These are phyloP conservation scores for Tuber melanosporum DNA, from an alignment of 495 filamentous ascomycete genomes.

Conservation along the genomic window DNA sequence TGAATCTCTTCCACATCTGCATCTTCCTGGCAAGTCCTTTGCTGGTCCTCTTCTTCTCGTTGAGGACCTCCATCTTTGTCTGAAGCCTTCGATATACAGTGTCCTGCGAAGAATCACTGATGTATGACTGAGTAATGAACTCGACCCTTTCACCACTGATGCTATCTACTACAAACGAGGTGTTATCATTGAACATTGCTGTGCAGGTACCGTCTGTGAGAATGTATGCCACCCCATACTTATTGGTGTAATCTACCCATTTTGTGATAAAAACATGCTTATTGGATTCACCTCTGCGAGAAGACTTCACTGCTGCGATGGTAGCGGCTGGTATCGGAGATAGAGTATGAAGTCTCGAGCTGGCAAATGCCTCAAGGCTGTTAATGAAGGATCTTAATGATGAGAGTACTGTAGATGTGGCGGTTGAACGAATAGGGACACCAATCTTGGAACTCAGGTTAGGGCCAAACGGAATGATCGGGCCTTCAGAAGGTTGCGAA, in stretches of 20 bases:
- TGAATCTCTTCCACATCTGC: slow-evolving; percentile 83
- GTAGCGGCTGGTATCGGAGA: slow-evolving; percentile 30
- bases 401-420: slow-evolving; percentile 29
- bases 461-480: slow-evolving; percentile 28
- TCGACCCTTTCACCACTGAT: slow-evolving; percentile 45
- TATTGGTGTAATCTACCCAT: slow-evolving; percentile 94
- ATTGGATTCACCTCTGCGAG: slow-evolving; percentile 33
- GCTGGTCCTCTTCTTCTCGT: slow-evolving; percentile 71
- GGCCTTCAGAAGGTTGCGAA: slow-evolving; percentile 5
- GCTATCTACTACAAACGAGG: slow-evolving; percentile 56
- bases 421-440: slow-evolving; percentile 32
- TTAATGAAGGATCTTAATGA: slow-evolving; percentile 34
- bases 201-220: slow-evolving; percentile 77
- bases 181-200: slow-evolving; percentile 66
- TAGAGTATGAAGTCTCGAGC: slow-evolving; percentile 23
- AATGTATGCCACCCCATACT: slow-evolving; percentile 80
- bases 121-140: slow-evolving; percentile 46
- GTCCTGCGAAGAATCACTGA: slow-evolving; percentile 34
- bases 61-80: slow-evolving; percentile 55
- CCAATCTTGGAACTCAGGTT: slow-evolving; percentile 35
- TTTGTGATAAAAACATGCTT: slow-evolving; percentile 58
- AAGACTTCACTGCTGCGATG: slow-evolving; percentile 29
- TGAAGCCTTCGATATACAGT: slow-evolving; percentile 53
- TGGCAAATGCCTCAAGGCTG: slow-evolving; percentile 32
- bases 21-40: slow-evolving; percentile 56